Base-by-base conservation (phyloP, 176 grass and related monocot genomes). In the Tuctoria greenei region DNA sequence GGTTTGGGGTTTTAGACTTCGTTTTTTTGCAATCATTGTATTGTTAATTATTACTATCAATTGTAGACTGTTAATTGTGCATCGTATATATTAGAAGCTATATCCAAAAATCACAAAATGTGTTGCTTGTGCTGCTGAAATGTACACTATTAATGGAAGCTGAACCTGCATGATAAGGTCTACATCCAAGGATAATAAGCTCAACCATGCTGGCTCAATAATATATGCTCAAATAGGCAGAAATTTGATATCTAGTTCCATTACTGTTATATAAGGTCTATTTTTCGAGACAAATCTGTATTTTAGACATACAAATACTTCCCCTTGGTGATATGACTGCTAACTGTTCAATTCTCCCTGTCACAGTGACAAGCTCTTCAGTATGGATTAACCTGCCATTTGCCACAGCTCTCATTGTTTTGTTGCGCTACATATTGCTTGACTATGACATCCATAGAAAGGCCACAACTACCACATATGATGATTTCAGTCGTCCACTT, bases 341-440 rank as follows among this genome's bases (percentile, higher is more conserved):
- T 59, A 64, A 88, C 41, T 15, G 18, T 11, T 35, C 10, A 7
- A 39, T 88, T 44, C 72, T 23, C 24, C 40, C 74, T 50, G 38
- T 86, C 86, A 70, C 91, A 99, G 95, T 99, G 74, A 99, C 95
- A 35, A 99, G 95, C 77, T 95, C 92, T 14, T 99, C 92, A 63
- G 95, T 92, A 64, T 99, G 91, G 91, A 86, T 95, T 82, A 99
- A 99, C 77, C 63, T 99, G 37, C 95, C 95, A 35, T 82, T 83
- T 76, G 89, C 95, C 14, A 78, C 87, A 27, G 86, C 88, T 65
- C 67, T 95, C 69, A 88, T 99, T 67, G 72, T 92, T 49, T 73
- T 90, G 27, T 90, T 84, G 50, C 87, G 85, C 64, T 99, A 99
- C 73, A 69, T 95, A 43, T 92, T 85, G 77, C 95, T 88, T 41